Evolutionary conservation across 768 basidiomycete genomes (phyloP).

Genomic region (Tricholomella constricta): DNA sequence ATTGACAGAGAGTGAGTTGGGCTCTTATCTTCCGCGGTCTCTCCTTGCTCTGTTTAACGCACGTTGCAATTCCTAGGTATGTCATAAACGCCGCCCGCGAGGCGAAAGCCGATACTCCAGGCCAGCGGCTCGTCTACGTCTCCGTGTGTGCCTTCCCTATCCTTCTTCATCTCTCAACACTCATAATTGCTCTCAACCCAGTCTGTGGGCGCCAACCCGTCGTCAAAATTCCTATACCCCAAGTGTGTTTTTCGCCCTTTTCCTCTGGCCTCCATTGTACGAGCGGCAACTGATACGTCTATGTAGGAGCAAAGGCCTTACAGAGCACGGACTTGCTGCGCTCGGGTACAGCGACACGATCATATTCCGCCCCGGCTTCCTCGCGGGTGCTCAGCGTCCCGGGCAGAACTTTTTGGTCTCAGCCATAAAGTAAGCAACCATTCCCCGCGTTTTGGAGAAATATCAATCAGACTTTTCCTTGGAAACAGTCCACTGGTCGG

Average conservation of each 20-base stretch:
- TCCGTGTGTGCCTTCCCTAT: constrained; percentile 49
- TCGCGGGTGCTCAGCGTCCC: constrained; percentile 49
- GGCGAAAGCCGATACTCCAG: constrained; percentile 51
- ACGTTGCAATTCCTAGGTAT: constrained; percentile 44
- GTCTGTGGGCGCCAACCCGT: constrained; percentile 50
- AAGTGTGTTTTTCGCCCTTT: constrained; percentile 32
- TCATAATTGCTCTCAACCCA: constrained; percentile 19
- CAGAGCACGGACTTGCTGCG: constrained; percentile 65
- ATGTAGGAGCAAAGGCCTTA: constrained; percentile 70
- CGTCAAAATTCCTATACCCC: constrained; percentile 53
- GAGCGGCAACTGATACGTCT: constrained; percentile 3
- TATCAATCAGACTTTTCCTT: no score
- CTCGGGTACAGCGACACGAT: constrained; percentile 74
- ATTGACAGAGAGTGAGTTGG: constrained; percentile 71
- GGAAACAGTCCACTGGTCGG: constrained; percentile 38
- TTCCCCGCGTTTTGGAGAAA: background rate
- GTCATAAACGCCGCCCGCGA: constrained; percentile 73
- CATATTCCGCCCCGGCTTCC: constrained; percentile 63
- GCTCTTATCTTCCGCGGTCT: background rate
- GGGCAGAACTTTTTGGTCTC: constrained; percentile 43
- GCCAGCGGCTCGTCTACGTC: constrained; percentile 68
- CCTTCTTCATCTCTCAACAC: background rate
- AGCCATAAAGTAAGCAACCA: constrained; percentile 38
- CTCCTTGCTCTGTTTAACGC: background rate
- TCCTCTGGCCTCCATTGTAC: background rate